Conservation (phyloP, 1,284 basidiomycete species). For the Microbotryum silenes-acaulis region DNA sequence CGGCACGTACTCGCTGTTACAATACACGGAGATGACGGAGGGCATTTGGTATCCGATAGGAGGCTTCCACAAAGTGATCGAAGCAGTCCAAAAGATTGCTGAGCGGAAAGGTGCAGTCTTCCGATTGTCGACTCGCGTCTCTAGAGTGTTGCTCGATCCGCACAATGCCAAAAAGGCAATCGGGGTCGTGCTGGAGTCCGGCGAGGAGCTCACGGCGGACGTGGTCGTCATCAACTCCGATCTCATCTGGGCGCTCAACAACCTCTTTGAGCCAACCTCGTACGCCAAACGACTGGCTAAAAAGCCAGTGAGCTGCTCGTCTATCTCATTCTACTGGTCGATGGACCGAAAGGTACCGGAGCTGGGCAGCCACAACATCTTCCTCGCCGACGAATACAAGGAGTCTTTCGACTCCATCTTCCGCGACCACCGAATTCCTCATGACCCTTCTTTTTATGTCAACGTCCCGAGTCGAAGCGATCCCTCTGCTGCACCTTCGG, state of each 20-base stretch:
- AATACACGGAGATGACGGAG: constrained; percentile 50
- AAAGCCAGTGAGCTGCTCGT: constrained; percentile 45
- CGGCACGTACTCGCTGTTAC: constrained; percentile 48
- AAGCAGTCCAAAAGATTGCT: constrained; percentile 46
- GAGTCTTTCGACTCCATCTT: constrained; percentile 49
- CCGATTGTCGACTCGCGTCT: constrained; percentile 43
- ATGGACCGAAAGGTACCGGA: constrained; percentile 43
- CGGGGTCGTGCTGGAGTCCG: constrained; percentile 44
- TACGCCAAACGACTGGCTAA: constrained; percentile 36
- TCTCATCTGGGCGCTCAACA: constrained; percentile 48
- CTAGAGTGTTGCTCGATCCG: constrained; percentile 39
- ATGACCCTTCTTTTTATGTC: constrained; percentile 51
- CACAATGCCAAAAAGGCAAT: constrained; percentile 35
- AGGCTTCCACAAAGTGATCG: constrained; percentile 47
- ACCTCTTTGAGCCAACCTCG: constrained; percentile 42
- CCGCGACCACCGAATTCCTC: constrained; percentile 45
- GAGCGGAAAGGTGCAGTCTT: constrained; percentile 43
- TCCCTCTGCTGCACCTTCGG: constrained; percentile 40
- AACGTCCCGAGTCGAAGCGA: constrained; percentile 46
- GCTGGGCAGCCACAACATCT: constrained; percentile 48
- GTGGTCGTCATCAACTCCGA: constrained; percentile 50
- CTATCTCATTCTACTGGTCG: constrained; percentile 51
- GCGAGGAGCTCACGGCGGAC: constrained; percentile 45
- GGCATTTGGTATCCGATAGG: constrained; percentile 51
- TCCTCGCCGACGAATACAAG: constrained; percentile 38